Percentiles rank a stretch among this genome's conserved stretches.
phyloP scores from a whole-genome alignment of 306 rosid species.

The Vachellia pachyceras region DNA sequence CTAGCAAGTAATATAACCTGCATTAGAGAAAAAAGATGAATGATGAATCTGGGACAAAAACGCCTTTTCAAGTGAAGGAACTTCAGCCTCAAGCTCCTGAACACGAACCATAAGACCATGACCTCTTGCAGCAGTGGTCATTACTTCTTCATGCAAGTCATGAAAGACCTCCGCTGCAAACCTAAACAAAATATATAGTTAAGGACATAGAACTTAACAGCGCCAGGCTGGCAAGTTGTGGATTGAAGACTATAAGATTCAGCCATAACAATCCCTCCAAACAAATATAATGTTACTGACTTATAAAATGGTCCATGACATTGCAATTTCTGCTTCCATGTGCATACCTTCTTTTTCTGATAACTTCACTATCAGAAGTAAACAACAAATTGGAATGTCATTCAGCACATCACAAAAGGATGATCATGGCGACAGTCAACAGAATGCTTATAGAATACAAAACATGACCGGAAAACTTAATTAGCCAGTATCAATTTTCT shows the following conservation, averaged over 20 bases:
- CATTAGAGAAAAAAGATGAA: slow-evolving; percentile 67
- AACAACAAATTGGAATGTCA: background rate
- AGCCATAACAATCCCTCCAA: slow-evolving; percentile 11
- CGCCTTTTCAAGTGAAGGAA: slow-evolving; percentile 92
- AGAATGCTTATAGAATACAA: background rate
- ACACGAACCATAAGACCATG: slow-evolving; percentile 90
- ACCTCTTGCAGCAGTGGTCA: slow-evolving; percentile 90
- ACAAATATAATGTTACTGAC: slow-evolving; percentile 16
- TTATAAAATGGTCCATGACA: slow-evolving; percentile 19
- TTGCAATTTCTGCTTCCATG: slow-evolving; percentile 2
- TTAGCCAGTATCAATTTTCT: slow-evolving; percentile 22
- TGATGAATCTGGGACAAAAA: slow-evolving; percentile 83
- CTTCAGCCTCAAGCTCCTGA: slow-evolving; percentile 95
- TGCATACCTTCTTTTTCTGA: background rate
- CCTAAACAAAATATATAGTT: slow-evolving; percentile 54
- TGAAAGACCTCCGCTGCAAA: slow-evolving; percentile 99
- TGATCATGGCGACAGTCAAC: background rate
- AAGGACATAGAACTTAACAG: slow-evolving; percentile 37
- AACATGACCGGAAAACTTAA: background rate
- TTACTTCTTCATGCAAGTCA: slow-evolving; percentile 95
- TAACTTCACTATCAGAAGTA: background rate
- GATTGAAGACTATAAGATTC: slow-evolving; percentile 4
- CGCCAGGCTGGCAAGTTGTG: background rate
- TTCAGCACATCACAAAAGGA: background rate
- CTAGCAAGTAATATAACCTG: slow-evolving; percentile 63